phyloP scores from a whole-genome alignment of 768 basidiomycete genomes.

The Favolaschia claudopus region DNA sequence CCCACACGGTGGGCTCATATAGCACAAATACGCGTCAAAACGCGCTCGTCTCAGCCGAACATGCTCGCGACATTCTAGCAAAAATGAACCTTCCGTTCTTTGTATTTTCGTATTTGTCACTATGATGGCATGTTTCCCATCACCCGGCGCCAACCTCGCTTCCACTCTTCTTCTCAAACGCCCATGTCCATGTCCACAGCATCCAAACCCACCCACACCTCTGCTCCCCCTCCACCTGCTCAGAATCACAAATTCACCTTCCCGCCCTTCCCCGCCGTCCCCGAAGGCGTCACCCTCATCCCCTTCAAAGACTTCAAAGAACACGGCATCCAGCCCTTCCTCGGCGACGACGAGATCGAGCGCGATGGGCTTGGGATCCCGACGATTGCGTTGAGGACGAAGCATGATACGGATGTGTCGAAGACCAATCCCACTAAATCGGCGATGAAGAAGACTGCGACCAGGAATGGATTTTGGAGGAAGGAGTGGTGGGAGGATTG shows the following conservation, averaged over 20 bases:
- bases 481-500: slow-evolving; percentile 77
- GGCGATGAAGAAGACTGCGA: slow-evolving; percentile 32
- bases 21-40: no score
- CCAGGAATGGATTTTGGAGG: slow-evolving; percentile 17
- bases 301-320: slow-evolving; percentile 67
- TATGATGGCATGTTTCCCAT: no score
- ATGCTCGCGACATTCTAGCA: no score
- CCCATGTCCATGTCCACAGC: no score
- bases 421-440: slow-evolving; percentile 63
- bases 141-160: no score
- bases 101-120: no score
- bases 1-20: no score
- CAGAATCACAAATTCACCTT: background rate
- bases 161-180: no score
- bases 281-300: slow-evolving; percentile 52
- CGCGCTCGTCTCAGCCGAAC: no score
- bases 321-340: slow-evolving; percentile 60
- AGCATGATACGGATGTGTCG: slow-evolving; percentile 62
- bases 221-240: no score
- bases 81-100: no score
- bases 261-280: slow-evolving; percentile 8
- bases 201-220: no score
- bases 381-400: slow-evolving; percentile 61
- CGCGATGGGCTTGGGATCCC: slow-evolving; percentile 72
- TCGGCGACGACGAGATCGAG: slow-evolving; percentile 62